Base-by-base conservation (phyloP, 176 grass and related monocot species). In the Cocos nucifera region DNA sequence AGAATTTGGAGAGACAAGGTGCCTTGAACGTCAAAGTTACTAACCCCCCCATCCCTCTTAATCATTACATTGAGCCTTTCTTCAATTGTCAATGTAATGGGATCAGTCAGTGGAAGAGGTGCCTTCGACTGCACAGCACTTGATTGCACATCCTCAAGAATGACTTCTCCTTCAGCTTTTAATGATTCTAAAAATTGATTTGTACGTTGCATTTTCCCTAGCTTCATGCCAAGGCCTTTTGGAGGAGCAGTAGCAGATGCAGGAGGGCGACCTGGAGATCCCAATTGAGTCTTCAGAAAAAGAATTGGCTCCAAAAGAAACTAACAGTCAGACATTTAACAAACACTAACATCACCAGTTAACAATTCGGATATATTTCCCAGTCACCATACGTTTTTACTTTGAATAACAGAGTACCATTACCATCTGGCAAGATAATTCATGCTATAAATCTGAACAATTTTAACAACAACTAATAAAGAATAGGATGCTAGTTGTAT, bases 181-280 rank as follows among this genome's bases (percentile, higher is more conserved):
- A 95, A 70, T 50, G 85, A 89, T 69, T 95, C 82, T 5, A 95
- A 75, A 64, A 95, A 86, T 25, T 95, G 89, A 74, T 95, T 95
- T 4, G 85, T 81, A 65, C 77, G 89, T 54, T 95, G 81, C 21
- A 62, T 82, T 73, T 95, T 89, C 6, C 85, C 81, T 67, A 95
- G 69, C 67, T 95, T 78, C 89, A 95, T 95, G 70, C 89, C 85
- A n/a, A 83, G 22, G 69, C 85, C 89, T 85, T 95, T 89, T 17
- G 75, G 69, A 53, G 88, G 83, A 62, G 83, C 85, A 19, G 67
- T 65, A 73, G 85, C 81, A 58, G 75, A 59, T 50, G 81, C 69
- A 65, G 85, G 54, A 49, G 76, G 73, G 69, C 77, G 84, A 19
- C 66, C 84, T 93, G 57, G 54, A 68, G 0, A 59, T 22, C n/a